Evolutionary conservation across 306 rosid species (phyloP).

Genomic region (Vicia sativa): DNA sequence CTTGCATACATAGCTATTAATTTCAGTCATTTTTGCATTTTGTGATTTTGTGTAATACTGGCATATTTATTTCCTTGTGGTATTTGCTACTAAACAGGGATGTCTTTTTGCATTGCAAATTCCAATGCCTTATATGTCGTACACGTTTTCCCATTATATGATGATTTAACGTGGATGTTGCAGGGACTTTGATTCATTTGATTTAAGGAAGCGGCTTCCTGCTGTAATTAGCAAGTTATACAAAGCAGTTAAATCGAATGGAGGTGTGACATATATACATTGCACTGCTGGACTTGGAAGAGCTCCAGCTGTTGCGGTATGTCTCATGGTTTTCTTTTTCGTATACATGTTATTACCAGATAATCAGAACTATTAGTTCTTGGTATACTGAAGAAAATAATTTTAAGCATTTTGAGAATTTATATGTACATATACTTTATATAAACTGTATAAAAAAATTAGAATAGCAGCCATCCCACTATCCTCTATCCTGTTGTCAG

Average conservation of each 20-base stretch:
- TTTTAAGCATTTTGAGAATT: not conserved
- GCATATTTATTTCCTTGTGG: constrained; percentile 24
- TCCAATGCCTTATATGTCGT: constrained; percentile 27
- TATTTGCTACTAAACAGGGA: constrained; percentile 17
- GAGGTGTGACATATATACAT: constrained; percentile 89
- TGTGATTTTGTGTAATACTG: constrained; percentile 4
- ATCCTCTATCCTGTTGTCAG: not conserved
- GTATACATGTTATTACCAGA: constrained; percentile 9
- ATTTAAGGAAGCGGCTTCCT: constrained; percentile 80
- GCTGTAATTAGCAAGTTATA: constrained; percentile 76
- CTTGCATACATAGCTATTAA: constrained; percentile 22
- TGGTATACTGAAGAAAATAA: constrained; percentile 26
- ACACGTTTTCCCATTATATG: constrained; percentile 33
- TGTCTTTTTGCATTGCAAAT: constrained; percentile 19
- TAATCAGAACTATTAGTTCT: not conserved
- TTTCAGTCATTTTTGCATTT: constrained; percentile 14
- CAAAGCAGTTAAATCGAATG: constrained; percentile 73
- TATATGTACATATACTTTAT: no score
- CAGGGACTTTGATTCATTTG: constrained; percentile 94
- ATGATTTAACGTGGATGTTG: constrained; percentile 40
- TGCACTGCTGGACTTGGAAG: constrained; percentile 99
- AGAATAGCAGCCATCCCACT: not conserved
- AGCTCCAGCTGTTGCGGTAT: constrained; percentile 92
- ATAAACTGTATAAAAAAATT: no score
- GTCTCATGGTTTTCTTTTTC: constrained; percentile 37